phyloP scores from a whole-genome alignment of 1,284 basidiomycete species.

The Leccinum holopus region DNA sequence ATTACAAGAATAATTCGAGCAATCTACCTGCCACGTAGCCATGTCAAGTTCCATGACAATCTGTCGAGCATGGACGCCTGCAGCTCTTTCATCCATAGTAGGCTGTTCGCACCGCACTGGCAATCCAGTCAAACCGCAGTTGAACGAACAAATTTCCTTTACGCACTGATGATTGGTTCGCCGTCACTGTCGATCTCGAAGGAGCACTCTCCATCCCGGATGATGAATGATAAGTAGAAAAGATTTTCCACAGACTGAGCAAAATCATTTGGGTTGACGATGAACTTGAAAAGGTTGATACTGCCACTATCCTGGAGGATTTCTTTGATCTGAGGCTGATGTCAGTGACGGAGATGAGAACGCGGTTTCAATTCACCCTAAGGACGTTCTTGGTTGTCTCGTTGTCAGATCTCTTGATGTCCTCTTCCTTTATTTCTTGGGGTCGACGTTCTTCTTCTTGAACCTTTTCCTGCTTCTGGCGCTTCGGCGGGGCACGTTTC shows the following conservation, averaged over 20 bases:
- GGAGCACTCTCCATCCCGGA: conserved; percentile 79
- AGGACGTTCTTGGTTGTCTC: conserved; percentile 81
- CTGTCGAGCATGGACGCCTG: conserved; percentile 72
- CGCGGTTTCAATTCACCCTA: conserved; percentile 41
- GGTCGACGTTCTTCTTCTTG: conserved; percentile 67
- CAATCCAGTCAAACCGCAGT: conserved; percentile 2
- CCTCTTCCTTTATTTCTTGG: conserved; percentile 73
- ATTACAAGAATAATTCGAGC: not conserved
- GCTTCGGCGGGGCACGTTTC: conserved; percentile 56
- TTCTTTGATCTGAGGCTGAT: conserved; percentile 47
- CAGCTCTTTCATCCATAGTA: conserved; percentile 58
- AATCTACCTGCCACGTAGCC: conserved; percentile 73
- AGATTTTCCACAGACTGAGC: conserved; percentile 92
- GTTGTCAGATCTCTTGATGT: conserved; percentile 74
- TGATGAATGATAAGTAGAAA: conserved; percentile 90
- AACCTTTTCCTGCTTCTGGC: conserved; percentile 71
- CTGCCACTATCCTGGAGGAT: conserved; percentile 48
- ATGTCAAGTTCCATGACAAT: conserved; percentile 86
- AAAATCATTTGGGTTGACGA: conserved; percentile 85
- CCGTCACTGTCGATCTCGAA: conserved; percentile 63
- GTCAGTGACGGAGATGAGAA: conserved; percentile 2
- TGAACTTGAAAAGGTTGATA: conserved; percentile 80
- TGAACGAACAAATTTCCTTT: conserved; percentile 25
- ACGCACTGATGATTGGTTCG: conserved; percentile 72
- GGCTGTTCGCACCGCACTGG: conserved; percentile 66